These are phyloP conservation scores for Colletotrichum tamarilloi DNA, from an alignment of 2,329 filamentous ascomycete genomes.

Conservation along the genomic window DNA sequence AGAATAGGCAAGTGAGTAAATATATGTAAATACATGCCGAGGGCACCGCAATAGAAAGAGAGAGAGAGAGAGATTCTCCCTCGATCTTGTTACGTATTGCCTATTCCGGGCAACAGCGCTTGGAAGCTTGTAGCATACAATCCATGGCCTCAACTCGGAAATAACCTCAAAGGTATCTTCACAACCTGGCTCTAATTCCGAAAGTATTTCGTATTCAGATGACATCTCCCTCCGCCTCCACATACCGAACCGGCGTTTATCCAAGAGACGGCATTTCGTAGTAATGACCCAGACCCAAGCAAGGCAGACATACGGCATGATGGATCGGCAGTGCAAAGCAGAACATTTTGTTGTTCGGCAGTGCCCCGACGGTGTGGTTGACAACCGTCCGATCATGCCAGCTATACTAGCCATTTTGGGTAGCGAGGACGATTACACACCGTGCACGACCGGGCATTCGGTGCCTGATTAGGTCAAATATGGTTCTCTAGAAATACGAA, in stretches of 20 bases:
- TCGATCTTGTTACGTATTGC: not conserved
- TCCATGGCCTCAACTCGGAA: not conserved
- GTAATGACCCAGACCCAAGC: not conserved
- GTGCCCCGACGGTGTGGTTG: too few relatives aligned
- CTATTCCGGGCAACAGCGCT: not conserved
- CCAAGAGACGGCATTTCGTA: too few relatives aligned
- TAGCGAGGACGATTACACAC: too few relatives aligned
- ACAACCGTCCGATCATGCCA: too few relatives aligned
- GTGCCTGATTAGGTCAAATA: too few relatives aligned
- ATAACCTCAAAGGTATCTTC: not conserved
- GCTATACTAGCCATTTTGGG: too few relatives aligned
- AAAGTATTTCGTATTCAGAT: slow-evolving; percentile 1
- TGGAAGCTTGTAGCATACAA: not conserved
- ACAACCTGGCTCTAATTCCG: slow-evolving; percentile 3
- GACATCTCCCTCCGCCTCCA: not conserved
- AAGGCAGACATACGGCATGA: not conserved
- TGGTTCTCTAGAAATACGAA: too few relatives aligned
- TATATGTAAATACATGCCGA: not conserved
- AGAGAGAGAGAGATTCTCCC: not conserved
- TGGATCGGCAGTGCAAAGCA: not conserved
- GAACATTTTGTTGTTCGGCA: not conserved
- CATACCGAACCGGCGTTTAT: too few relatives aligned
- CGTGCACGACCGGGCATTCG: too few relatives aligned
- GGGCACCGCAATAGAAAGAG: too few relatives aligned
- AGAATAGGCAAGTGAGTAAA: not conserved